Percentiles rank a stretch among this genome's conserved stretches.
Conservation (phyloP, 1,284 basidiomycete species). For the Ustilago esculenta region DNA sequence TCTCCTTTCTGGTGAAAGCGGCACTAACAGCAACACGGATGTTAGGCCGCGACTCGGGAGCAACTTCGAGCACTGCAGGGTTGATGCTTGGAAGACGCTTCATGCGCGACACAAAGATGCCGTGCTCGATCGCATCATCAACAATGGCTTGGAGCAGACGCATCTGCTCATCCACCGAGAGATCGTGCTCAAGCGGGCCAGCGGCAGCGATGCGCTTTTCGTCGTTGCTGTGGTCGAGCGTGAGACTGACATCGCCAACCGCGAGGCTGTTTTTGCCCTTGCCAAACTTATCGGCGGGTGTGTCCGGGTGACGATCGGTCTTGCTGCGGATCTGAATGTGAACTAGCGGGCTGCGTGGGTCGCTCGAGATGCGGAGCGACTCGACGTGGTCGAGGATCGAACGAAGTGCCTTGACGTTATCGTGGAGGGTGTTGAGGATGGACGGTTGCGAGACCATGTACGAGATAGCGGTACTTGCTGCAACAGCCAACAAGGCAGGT, state of each 20-base stretch:
- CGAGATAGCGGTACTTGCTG: conserved; percentile 83
- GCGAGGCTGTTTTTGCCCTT: conserved; percentile 39
- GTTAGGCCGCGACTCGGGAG: conserved; percentile 73
- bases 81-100: conserved; percentile 59
- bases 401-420: conserved; percentile 81
- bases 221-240: conserved; percentile 28
- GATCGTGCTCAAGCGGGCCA: conserved; percentile 40
- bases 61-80: conserved; percentile 50
- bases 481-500: conserved; percentile 87
- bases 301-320: conserved; percentile 55
- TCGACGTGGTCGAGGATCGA: conserved; percentile 78
- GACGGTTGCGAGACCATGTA: conserved; percentile 75
- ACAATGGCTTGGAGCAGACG: conserved; percentile 58
- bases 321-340: conserved; percentile 77
- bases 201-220: conserved; percentile 23
- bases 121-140: conserved; percentile 56
- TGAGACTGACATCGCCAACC: conserved; percentile 41
- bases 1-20: conserved; percentile 85
- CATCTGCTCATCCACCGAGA: conserved; percentile 54
- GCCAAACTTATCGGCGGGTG: conserved; percentile 49
- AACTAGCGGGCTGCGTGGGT: conserved; percentile 84
- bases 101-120: conserved; percentile 52
- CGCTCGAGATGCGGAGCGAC: conserved; percentile 83
- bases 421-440: conserved; percentile 78
- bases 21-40: conserved; percentile 83